Evolutionary conservation across 345 rosid species (phyloP).

Genomic region (Ceriops zippeliana): DNA sequence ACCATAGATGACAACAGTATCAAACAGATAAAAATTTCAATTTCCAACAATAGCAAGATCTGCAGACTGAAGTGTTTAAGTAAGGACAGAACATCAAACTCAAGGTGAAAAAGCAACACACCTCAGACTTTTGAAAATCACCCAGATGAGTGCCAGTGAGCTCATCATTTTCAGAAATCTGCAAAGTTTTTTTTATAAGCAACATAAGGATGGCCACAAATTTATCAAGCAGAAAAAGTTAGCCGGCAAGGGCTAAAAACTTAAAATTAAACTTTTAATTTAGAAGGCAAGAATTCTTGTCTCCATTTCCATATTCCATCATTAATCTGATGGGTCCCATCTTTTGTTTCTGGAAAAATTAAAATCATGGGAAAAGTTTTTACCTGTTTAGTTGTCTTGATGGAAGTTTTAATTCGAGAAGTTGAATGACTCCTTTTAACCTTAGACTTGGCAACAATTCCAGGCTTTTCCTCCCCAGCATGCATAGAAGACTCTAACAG

Average conservation of each 20-base stretch:
- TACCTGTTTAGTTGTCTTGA: conserved; percentile 39
- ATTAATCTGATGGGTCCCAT: conserved; percentile 33
- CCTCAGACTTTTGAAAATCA: conserved; percentile 48
- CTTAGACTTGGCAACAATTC: conserved; percentile 40
- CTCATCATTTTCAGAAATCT: conserved; percentile 50
- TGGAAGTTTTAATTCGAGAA: conserved; percentile 38
- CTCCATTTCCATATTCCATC: conserved; percentile 49
- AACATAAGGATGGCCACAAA: conserved; percentile 28
- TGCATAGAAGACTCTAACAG: conserved; percentile 52
- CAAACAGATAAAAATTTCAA: too few relatives aligned
- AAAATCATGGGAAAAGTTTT: conserved; percentile 31
- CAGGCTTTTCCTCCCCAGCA: conserved; percentile 45
- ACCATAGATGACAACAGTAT: conserved; percentile 9
- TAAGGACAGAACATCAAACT: too few relatives aligned
- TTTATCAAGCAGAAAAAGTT: conserved; percentile 21
- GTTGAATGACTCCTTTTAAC: conserved; percentile 39
- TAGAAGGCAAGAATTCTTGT: conserved; percentile 51
- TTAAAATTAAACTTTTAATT: conserved; percentile 38
- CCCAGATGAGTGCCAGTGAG: conserved; percentile 31
- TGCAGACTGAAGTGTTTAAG: not conserved
- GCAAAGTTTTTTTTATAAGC: conserved; percentile 30
- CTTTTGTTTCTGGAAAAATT: conserved; percentile 41
- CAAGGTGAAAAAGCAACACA: conserved; percentile 18
- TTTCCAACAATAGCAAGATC: conserved; percentile 9
- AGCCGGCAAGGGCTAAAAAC: conserved; percentile 2